Base-by-base conservation (phyloP, 257 asterid genomes). In the Fraxinus quadrangulata region DNA sequence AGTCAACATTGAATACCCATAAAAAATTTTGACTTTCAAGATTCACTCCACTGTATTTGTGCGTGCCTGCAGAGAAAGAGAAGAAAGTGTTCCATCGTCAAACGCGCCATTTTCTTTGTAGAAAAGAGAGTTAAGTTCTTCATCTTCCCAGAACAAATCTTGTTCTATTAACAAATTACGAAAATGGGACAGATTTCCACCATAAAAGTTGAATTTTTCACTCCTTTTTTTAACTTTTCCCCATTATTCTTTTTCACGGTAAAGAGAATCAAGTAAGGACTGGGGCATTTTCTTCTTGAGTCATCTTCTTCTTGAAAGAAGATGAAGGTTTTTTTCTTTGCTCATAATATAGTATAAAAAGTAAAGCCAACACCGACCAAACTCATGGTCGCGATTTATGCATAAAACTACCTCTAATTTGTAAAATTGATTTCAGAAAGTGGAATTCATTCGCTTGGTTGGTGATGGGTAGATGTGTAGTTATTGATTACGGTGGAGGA, bases 131-230 rank as follows among this genome's bases (percentile, higher is more conserved):
- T 82, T 51, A 1, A 92, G 88, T 3, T 85, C 90, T 28, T 88
- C 88, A 45, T 88, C 93, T 70, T 92, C 94, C 86, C 85, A 81
- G 19, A 74, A 79, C 73, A 84, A 77, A 31, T 88, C 94, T 23
- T 84, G 87, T 30, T 86, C 87, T 65, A 78, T 47, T 10, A 80
- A 71, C 30, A 82, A 70, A 16, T 26, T 26, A 59, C 81, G 83
- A 33, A 31, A 33, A 65, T 65, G 69, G 65, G 72, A 51, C 61
- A 42, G 26, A 37, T 19, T 36, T 40, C 47, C 47, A 0, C 47
- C 47, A 40, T 2, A 10, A 40, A 40, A 40, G 16, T 14, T 2
- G 14, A 11, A 10, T 11, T 40, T 40, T n/a, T 24, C 71, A 47
- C 69, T n/a, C 56, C 69, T 78, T 11, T 45, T 77, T 4, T 76